These are phyloP conservation scores for Xylona heveae DNA, from an alignment of 495 filamentous ascomycete genomes.

Conservation along the genomic window DNA sequence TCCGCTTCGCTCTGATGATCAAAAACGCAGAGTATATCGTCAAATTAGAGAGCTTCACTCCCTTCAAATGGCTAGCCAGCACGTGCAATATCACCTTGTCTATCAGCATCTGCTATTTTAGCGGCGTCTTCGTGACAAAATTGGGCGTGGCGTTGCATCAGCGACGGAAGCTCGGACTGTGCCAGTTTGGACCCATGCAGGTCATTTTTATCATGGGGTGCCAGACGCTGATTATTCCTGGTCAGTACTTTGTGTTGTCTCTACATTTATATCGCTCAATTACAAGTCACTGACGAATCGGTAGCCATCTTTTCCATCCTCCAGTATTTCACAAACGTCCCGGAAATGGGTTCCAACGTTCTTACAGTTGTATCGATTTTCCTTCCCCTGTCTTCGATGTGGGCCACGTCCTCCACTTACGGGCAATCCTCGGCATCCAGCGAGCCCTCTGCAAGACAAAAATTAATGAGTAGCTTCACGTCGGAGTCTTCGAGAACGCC, in stretches of 20 bases:
- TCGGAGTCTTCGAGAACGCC: no score
- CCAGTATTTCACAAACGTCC: slow-evolving; percentile 30
- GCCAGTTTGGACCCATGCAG: slow-evolving; percentile 43
- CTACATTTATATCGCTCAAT: background rate
- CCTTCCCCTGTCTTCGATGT: slow-evolving; percentile 63
- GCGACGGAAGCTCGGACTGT: slow-evolving; percentile 32
- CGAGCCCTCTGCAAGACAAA: background rate
- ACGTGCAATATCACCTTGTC: slow-evolving; percentile 32
- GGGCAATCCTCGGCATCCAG: background rate
- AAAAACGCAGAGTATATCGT: slow-evolving; percentile 32
- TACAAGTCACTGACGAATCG: slow-evolving; percentile 6
- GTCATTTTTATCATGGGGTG: slow-evolving; percentile 55
- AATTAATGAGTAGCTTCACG: slow-evolving; percentile 1
- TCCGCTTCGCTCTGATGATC: slow-evolving; percentile 36
- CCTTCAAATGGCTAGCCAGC: slow-evolving; percentile 25
- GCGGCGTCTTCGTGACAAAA: slow-evolving; percentile 47
- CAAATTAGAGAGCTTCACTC: slow-evolving; percentile 5
- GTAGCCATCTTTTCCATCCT: slow-evolving; percentile 49
- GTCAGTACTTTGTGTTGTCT: slow-evolving; percentile 22
- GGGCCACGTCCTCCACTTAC: slow-evolving; percentile 26
- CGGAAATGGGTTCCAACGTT: slow-evolving; percentile 35
- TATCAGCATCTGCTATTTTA: slow-evolving; percentile 54
- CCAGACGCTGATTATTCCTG: slow-evolving; percentile 60
- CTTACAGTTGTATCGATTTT: slow-evolving; percentile 49
- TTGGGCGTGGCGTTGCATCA: slow-evolving; percentile 37